Evolutionary conservation across 768 basidiomycete species (phyloP).

Genomic region (Lactifluus rugatus): DNA sequence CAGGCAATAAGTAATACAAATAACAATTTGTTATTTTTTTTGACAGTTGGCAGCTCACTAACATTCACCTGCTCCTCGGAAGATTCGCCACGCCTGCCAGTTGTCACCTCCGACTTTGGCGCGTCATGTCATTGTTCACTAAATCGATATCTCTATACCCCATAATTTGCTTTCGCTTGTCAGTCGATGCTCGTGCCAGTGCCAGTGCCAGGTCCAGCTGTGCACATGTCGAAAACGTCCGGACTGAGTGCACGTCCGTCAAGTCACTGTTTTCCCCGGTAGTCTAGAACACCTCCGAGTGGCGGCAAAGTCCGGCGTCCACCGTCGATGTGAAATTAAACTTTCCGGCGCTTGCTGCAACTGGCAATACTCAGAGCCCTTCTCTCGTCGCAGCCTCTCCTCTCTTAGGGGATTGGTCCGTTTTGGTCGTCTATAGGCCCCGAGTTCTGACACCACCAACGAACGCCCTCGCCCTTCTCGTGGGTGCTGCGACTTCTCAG

Average conservation of each 20-base stretch:
- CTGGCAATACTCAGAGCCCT: not conserved
- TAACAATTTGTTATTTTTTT: not conserved
- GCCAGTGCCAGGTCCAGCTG: not conserved
- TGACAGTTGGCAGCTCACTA: slow-evolving; percentile 7
- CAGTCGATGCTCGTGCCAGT: not conserved
- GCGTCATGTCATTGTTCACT: not conserved
- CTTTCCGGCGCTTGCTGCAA: not conserved
- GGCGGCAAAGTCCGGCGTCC: slow-evolving; percentile 1
- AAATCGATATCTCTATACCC: not conserved
- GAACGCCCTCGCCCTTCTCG: not conserved
- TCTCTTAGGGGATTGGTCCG: not conserved
- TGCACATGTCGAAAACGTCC: not conserved
- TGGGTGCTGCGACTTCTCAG: slow-evolving; percentile 2
- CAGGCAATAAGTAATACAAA: not conserved
- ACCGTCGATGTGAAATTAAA: slow-evolving; percentile 1
- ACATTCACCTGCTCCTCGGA: slow-evolving; percentile 1
- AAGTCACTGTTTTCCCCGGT: not conserved
- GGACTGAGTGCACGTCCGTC: not conserved
- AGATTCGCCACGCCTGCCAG: slow-evolving; percentile 3
- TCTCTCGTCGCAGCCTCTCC: not conserved
- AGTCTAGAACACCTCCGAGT: not conserved
- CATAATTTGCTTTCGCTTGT: not conserved
- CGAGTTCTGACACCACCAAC: not conserved
- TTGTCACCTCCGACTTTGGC: not conserved
- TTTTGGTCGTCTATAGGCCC: slow-evolving; percentile 3